phyloP scores from a whole-genome alignment of 495 filamentous ascomycete genomes.

The Xylaria longipes region DNA sequence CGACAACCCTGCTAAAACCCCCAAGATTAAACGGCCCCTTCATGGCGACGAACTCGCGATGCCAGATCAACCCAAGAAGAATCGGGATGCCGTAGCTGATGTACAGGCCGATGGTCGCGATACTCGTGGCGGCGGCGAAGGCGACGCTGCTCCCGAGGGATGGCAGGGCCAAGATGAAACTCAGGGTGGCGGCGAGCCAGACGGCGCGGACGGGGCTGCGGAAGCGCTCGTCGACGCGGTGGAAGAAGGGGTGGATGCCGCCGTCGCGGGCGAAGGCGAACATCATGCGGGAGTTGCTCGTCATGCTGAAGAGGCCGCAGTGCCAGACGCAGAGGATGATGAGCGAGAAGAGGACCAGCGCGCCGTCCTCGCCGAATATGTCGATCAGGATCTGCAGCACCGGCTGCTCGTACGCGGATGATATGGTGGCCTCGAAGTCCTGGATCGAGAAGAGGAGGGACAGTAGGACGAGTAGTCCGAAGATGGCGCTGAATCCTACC shows the following conservation, averaged over 20 bases:
- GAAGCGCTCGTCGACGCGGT: conserved; percentile 57
- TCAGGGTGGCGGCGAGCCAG: conserved; percentile 61
- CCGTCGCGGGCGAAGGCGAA: conserved; percentile 68
- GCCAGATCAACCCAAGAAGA: conserved; percentile 58
- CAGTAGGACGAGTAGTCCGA: conserved; percentile 65
- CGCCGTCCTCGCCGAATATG: conserved; percentile 66
- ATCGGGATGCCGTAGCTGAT: conserved; percentile 71
- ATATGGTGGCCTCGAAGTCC: conserved; percentile 54
- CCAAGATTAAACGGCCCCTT: conserved; percentile 64
- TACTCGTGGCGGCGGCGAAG: conserved; percentile 65
- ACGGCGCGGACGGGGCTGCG: conserved; percentile 62
- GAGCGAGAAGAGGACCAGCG: conserved; percentile 74
- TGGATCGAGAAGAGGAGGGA: conserved; percentile 70
- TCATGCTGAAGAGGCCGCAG: conserved; percentile 64
- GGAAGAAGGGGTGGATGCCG: conserved; percentile 72
- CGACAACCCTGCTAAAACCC: conserved; percentile 57
- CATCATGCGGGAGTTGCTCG: conserved; percentile 64
- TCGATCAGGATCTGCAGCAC: conserved; percentile 63
- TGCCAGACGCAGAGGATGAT: conserved; percentile 69
- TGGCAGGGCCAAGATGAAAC: conserved; percentile 65
- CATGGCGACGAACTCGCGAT: conserved; percentile 44
- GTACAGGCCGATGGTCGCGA: conserved; percentile 70
- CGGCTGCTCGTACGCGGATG: conserved; percentile 63
- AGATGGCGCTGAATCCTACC: conserved; percentile 62
- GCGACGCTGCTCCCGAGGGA: conserved; percentile 66